Evolutionary conservation across 2,329 filamentous ascomycete species (phyloP).

Genomic region (Aspergillus arachidicola): DNA sequence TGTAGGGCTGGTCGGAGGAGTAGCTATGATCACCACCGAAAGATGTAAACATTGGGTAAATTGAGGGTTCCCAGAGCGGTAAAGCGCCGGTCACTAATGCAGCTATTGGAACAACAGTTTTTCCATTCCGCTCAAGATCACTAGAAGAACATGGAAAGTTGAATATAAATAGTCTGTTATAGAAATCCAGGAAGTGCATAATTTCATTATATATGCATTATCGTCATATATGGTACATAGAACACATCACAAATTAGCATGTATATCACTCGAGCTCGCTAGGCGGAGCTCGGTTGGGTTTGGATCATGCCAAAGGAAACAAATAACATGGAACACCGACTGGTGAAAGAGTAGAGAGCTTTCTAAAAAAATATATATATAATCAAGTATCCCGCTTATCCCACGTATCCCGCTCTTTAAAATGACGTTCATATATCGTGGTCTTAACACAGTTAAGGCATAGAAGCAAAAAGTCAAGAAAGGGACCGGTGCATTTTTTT

Average conservation of each 20-base stretch:
- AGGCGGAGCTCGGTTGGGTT: conserved; percentile 32
- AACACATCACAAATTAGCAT: conserved; percentile 25
- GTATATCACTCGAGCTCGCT: conserved; percentile 33
- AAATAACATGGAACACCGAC: conserved; percentile 14
- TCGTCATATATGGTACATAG: conserved; percentile 34
- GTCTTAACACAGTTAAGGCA: conserved; percentile 31
- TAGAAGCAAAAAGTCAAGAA: conserved; percentile 26
- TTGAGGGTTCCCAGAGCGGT: conserved; percentile 20
- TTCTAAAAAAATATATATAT: conserved; percentile 25
- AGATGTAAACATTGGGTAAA: conserved; percentile 31
- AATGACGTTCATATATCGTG: conserved; percentile 28
- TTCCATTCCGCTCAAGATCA: not conserved
- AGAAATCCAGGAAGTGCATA: conserved; percentile 3
- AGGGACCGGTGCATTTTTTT: conserved; percentile 15
- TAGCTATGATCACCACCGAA: conserved; percentile 17
- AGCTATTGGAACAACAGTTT: conserved; percentile 3
- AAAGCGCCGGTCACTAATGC: conserved; percentile 12
- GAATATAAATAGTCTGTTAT: not conserved
- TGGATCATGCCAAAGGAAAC: conserved; percentile 25
- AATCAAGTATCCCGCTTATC: conserved; percentile 33
- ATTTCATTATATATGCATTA: conserved; percentile 28
- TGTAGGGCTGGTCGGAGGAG: not conserved
- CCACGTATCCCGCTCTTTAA: conserved; percentile 27
- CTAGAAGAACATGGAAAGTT: not conserved
- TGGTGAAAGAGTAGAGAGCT: conserved; percentile 36